Evolutionary conservation across 352 stramenopile genomes (phyloP).

Genomic region (Pythium insidiosum): DNA sequence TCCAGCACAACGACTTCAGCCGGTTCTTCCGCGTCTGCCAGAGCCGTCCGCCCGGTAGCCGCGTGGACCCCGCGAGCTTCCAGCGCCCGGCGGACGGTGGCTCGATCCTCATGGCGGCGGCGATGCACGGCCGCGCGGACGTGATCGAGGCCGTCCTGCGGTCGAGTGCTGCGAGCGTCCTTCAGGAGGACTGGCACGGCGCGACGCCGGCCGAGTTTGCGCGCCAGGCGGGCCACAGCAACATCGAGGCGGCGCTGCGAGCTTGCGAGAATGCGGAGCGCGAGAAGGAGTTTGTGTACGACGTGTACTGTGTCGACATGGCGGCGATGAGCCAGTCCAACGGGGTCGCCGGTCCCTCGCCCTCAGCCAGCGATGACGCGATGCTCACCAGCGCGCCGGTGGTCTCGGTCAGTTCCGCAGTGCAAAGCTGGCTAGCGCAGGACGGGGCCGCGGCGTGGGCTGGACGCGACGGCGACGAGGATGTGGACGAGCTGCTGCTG

Average conservation of each 20-base stretch:
- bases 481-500: slow-evolving; percentile 72
- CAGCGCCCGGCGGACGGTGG: slow-evolving; percentile 68
- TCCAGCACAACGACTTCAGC: slow-evolving; percentile 76
- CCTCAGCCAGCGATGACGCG: not conserved
- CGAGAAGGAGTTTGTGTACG: slow-evolving; percentile 81
- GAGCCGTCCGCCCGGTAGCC: slow-evolving; percentile 27
- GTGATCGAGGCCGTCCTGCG: slow-evolving; percentile 69
- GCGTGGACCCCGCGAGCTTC: slow-evolving; percentile 37
- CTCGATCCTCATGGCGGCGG: slow-evolving; percentile 71
- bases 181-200: slow-evolving; percentile 58
- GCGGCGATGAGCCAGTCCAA: slow-evolving; percentile 28
- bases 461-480: slow-evolving; percentile 24
- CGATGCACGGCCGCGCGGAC: slow-evolving; percentile 62
- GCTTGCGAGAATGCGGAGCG: slow-evolving; percentile 68
- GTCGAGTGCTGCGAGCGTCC: slow-evolving; percentile 31
- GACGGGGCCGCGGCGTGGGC: slow-evolving; percentile 21
- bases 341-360: not conserved
- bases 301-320: slow-evolving; percentile 80
- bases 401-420: slow-evolving; percentile 65
- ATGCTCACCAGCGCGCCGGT: slow-evolving; percentile 24
- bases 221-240: slow-evolving; percentile 34
- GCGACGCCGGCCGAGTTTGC: slow-evolving; percentile 51
- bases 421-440: slow-evolving; percentile 72
- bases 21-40: slow-evolving; percentile 64
- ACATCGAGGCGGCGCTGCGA: slow-evolving; percentile 50